Conservation (phyloP, 768 basidiomycete genomes). For the Psilocybe azurescens region DNA sequence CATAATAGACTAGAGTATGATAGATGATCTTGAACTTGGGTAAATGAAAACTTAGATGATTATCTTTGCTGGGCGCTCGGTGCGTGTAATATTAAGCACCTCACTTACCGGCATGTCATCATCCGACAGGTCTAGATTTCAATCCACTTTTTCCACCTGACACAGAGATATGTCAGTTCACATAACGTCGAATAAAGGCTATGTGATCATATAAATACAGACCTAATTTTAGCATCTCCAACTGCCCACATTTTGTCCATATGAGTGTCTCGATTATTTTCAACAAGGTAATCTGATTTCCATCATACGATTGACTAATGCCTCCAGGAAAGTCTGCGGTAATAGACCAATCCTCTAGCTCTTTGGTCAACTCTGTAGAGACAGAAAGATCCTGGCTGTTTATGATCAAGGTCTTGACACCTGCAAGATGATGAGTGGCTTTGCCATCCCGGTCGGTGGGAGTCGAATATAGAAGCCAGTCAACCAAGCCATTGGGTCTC, state of each 20-base stretch:
- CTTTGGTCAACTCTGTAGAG: not conserved
- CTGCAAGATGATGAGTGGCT: not conserved
- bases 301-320: not conserved
- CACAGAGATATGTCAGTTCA: not conserved
- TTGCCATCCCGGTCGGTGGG: not conserved
- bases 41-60: too few relatives aligned
- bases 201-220: not conserved
- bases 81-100: too few relatives aligned
- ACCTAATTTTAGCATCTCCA: conserved; percentile 3
- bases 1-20: too few relatives aligned
- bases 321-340: not conserved
- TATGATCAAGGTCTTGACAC: not conserved
- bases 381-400: not conserved
- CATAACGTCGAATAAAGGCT: not conserved
- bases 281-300: not conserved
- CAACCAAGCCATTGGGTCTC: not conserved
- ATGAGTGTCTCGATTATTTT: not conserved
- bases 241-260: not conserved
- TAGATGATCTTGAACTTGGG: too few relatives aligned
- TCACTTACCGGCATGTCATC: too few relatives aligned
- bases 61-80: too few relatives aligned
- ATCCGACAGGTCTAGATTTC: not conserved
- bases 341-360: not conserved
- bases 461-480: not conserved
- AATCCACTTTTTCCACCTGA: not conserved